Base-by-base conservation (phyloP, 257 asterid genomes). In the Nicotiana paniculata region DNA sequence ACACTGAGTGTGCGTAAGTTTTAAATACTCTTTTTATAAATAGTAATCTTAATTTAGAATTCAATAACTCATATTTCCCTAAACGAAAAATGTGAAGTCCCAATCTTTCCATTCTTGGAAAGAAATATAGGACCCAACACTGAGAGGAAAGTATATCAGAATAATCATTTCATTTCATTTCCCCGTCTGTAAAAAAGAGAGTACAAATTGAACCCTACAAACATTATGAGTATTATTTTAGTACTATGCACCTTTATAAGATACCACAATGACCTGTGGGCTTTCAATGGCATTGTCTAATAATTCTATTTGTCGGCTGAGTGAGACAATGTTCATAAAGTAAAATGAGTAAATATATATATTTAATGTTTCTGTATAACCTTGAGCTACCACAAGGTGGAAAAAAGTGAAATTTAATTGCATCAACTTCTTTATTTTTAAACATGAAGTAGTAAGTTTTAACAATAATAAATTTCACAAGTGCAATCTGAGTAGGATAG, bases 291-390 rank as follows among this genome's bases (percentile, higher is more conserved):
- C 59, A 59, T 39, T 80, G 3, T 53, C 54, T 80, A 63, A 80
- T 80, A 63, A 63, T 63, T 63, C 82, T 16, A 62, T 62, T 61
- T 80, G 82, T 80, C 82, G 37, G 62, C 76, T 80, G 62, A 62
- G 43, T 63, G 63, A 28, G 15, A 67, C 35, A 63, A 79, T 26
- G 17, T 39, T 33, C 61, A 54, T 15, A 61, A 63, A 79, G 18
- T 17, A 24, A 43, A 43, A n/a, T 70, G 59, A 21, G 21, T 4
- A 24, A 39, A 39, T 39, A 4, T 43, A n/a, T 21, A 28, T 28
- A 15, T 11, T 59, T 26, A 46, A 46, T 72, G 79, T 46, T 32
- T 72, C 9, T 39, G 61, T 39, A 46, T 58, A 18, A 5, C 3
- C 26, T 18, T 12, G 13, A 68, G 76, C 54, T 8, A 35, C 54